Evolutionary conservation across 495 filamentous ascomycete genomes (phyloP).

Genomic region (Amniculicola lignicola): DNA sequence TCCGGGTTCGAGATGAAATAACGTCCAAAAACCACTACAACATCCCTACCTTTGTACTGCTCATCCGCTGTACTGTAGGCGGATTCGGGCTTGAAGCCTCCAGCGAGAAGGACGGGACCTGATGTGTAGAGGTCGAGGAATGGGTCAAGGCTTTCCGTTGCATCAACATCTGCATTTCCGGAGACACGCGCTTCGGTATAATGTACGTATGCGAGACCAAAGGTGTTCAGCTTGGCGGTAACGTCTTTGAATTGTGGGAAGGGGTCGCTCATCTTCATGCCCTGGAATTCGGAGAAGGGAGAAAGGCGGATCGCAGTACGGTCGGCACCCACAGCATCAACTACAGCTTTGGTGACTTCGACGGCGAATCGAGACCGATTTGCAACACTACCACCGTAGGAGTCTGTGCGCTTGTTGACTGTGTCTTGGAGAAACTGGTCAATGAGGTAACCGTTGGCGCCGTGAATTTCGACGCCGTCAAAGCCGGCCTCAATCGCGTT

Average conservation of each 20-base stretch:
- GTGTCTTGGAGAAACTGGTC: conserved; percentile 70
- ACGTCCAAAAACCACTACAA: conserved; percentile 55
- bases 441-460: conserved; percentile 70
- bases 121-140: conserved; percentile 50
- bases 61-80: conserved; percentile 54
- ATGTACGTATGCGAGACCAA: conserved; percentile 66
- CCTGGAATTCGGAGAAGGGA: conserved; percentile 65
- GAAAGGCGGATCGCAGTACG: conserved; percentile 60
- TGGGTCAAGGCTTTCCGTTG: conserved; percentile 52
- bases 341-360: conserved; percentile 62
- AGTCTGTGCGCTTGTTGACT: conserved; percentile 61
- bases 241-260: conserved; percentile 61
- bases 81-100: conserved; percentile 51
- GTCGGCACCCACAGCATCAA: conserved; percentile 61
- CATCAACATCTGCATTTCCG: conserved; percentile 47
- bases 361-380: conserved; percentile 63
- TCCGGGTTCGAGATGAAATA: conserved; percentile 71
- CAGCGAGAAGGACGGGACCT: conserved; percentile 61
- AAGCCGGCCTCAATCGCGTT: conserved; percentile 69
- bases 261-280: conserved; percentile 64
- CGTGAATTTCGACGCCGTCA: conserved; percentile 74
- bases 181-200: conserved; percentile 55
- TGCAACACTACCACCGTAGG: conserved; percentile 69
- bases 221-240: conserved; percentile 49
- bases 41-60: conserved; percentile 52